phyloP scores from a whole-genome alignment of 179 eudicot genomes.

The Spinacia oleracea region DNA sequence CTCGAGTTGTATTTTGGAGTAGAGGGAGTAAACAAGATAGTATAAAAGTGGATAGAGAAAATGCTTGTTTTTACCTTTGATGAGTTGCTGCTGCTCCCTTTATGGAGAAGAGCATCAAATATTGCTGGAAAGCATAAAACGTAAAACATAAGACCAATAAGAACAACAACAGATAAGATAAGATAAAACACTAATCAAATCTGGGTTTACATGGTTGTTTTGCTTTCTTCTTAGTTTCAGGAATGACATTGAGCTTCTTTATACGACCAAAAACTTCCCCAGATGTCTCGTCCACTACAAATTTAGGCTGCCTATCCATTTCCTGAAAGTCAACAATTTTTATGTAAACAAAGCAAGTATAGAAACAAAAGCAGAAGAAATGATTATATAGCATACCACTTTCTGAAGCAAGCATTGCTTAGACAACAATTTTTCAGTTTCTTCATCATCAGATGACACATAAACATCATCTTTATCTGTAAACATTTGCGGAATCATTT shows the following conservation, averaged over 20 bases:
- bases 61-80: conserved; percentile 54
- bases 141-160: conserved; percentile 14
- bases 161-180: conserved; percentile 7
- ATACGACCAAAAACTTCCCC: conserved; percentile 77
- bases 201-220: conserved; percentile 57
- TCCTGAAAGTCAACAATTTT: conserved; percentile 24
- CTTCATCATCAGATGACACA: conserved; percentile 80
- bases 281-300: conserved; percentile 59
- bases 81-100: conserved; percentile 46
- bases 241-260: conserved; percentile 65
- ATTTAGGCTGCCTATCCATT: conserved; percentile 36
- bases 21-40: no score
- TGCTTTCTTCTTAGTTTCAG: conserved; percentile 65
- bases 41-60: background rate
- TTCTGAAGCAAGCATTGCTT: conserved; percentile 51
- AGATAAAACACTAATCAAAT: conserved; percentile 17
- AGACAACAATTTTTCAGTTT: conserved; percentile 52
- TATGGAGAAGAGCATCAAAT: conserved; percentile 56
- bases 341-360: background rate
- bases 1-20: no score
- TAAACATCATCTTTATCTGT: conserved; percentile 73
- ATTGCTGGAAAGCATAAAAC: conserved; percentile 49
- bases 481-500: conserved; percentile 79
- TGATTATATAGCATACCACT: conserved; percentile 54
- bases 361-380: background rate